Evolutionary conservation across 305 asterid genomes (phyloP), one percentile per base, ranked within the genome.

Genomic region (Fraxinus dipetala): DNA sequence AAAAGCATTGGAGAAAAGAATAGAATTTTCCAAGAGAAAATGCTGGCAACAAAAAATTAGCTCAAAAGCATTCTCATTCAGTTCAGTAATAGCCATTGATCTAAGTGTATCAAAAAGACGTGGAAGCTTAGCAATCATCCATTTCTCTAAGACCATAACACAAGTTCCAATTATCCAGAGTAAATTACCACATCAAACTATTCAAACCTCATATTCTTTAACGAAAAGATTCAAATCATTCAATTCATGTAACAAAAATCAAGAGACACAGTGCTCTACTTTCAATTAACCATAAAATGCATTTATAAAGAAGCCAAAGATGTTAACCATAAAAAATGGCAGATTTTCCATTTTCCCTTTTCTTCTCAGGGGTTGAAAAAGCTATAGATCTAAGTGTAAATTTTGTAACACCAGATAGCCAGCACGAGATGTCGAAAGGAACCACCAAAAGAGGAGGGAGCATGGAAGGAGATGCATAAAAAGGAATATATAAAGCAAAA

Each of bases 401-500:
- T 31, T 70, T 69, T 30, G 18, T 26, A 32, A 70, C 22, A 70
- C 22, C 31, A 70, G 43, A 24, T 63, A 31, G 32, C 26, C 69
- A 30, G 45, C 9, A 8, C 14, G 18, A 18, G 28, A 77, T 22
- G 20, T 54, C 61, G 1, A 9, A 77, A 77, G 22, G n/a, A 70
- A 48, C 70, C 73, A 59, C 43, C n/a, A 76, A 78, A 38, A 81
- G 80, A 35, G 56, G 45, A 54, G 16, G 28, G 35, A 70, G 34
- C 36, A 31, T 48, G 43, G 45, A 80, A 56, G 36, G 9, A 59
- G 61, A 43, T 32, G 31, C 82, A 73, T 16, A 40, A 6, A 70
- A 40, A 59, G 38, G 75, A 76, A 77, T 5, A 79, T 67, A 54
- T 30, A 63, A 77, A 36, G 80, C 51, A 70, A 48, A 8, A 79